Percentiles rank a stretch among this genome's conserved stretches.
phyloP scores from a whole-genome alignment of 495 filamentous ascomycete species.

The Penicillium pulvis region DNA sequence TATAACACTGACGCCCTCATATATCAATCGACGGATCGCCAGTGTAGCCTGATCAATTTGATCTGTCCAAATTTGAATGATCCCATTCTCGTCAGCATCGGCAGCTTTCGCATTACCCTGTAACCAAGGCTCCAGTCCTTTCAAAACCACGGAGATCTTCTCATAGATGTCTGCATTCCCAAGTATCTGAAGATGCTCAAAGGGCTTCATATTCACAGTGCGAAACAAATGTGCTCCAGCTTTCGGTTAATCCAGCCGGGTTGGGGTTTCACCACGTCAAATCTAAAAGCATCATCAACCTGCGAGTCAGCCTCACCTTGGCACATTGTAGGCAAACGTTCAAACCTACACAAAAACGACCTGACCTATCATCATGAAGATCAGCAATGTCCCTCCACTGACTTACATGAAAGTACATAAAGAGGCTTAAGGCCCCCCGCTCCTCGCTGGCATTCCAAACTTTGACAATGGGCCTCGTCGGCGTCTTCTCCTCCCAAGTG shows the following conservation, averaged over 20 bases:
- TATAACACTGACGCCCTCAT: conserved; percentile 1
- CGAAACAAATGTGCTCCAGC: background rate
- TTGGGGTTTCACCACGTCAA: background rate
- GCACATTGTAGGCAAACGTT: background rate
- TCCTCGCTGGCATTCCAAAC: background rate
- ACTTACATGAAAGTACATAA: background rate
- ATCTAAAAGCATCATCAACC: background rate
- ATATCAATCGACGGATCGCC: conserved; percentile 1
- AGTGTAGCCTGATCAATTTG: conserved; percentile 6
- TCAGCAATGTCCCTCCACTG: background rate
- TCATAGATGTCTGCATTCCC: background rate
- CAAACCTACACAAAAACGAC: background rate
- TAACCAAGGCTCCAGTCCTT: conserved; percentile 1
- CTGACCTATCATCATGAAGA: background rate
- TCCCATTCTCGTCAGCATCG: conserved; percentile 3
- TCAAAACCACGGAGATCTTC: background rate
- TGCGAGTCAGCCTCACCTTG: background rate
- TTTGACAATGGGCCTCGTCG: background rate
- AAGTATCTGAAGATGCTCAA: conserved; percentile 1
- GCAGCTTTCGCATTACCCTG: conserved; percentile 2
- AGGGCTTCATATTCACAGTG: background rate
- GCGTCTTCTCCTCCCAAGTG: background rate
- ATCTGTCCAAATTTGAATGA: conserved; percentile 2
- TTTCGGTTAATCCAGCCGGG: background rate
- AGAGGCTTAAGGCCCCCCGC: background rate